These are phyloP conservation scores for Podila minutissima DNA, from an alignment of 192 early-diverging fungal genomes.

Conservation along the genomic window DNA sequence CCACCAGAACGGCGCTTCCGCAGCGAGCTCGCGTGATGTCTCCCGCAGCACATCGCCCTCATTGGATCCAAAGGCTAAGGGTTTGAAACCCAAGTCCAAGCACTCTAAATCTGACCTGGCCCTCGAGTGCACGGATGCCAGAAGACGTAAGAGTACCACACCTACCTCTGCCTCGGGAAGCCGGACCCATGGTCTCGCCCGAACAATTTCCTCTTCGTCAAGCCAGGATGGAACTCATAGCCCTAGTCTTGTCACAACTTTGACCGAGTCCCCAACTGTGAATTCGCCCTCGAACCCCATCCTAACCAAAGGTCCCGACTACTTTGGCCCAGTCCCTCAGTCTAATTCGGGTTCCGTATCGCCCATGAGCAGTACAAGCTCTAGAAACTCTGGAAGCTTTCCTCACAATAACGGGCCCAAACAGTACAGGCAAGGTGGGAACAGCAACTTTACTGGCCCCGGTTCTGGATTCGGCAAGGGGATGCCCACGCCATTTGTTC, in stretches of 20 bases:
- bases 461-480: background rate
- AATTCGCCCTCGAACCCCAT: conserved; percentile 24
- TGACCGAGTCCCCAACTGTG: conserved; percentile 36
- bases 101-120: conserved; percentile 32
- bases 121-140: conserved; percentile 26
- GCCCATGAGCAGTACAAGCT: conserved; percentile 34
- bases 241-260: conserved; percentile 3
- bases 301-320: conserved; percentile 24
- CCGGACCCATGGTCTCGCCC: conserved; percentile 13
- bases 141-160: conserved; percentile 36
- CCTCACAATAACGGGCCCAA: conserved; percentile 16
- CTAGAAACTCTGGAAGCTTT: conserved; percentile 19
- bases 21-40: conserved; percentile 35
- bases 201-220: conserved; percentile 39
- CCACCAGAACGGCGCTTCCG: conserved; percentile 9
- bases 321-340: conserved; percentile 26
- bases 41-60: conserved; percentile 42
- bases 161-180: conserved; percentile 18
- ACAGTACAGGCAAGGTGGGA: conserved; percentile 4
- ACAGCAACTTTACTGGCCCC: background rate
- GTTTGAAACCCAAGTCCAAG: conserved; percentile 28
- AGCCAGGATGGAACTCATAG: conserved; percentile 48
- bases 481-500: background rate
- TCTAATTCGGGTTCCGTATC: conserved; percentile 33
- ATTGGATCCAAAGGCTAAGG: conserved; percentile 5